Conservation (phyloP, 2,329 filamentous ascomycete species). For the Fusarium buxicola region DNA sequence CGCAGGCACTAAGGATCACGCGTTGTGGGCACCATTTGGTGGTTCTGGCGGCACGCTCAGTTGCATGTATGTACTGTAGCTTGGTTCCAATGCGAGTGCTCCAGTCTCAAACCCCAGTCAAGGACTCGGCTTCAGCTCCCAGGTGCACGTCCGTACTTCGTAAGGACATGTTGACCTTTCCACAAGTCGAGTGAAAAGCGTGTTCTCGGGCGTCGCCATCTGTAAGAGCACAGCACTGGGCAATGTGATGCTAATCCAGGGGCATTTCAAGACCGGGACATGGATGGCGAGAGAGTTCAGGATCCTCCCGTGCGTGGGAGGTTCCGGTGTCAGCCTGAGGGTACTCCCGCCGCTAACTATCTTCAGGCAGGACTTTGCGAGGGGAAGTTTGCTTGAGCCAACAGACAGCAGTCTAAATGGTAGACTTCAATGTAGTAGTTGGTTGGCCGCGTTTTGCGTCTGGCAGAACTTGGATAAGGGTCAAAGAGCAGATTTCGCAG, state of each 20-base stretch:
- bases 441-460: slow-evolving; percentile 20
- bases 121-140: not conserved
- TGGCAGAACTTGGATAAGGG: not conserved
- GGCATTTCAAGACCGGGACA: slow-evolving; percentile 7
- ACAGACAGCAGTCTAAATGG: slow-evolving; percentile 6
- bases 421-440: not conserved
- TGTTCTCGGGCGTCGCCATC: not conserved
- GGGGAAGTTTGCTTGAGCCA: slow-evolving; percentile 4
- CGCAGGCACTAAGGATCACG: slow-evolving; percentile 18
- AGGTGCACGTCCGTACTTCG: not conserved
- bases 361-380: slow-evolving; percentile 23
- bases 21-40: slow-evolving; percentile 6
- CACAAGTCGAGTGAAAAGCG: not conserved
- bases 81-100: slow-evolving; percentile 8
- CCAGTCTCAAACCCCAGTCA: not conserved
- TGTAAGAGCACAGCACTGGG: not conserved
- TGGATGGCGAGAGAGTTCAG: slow-evolving; percentile 34
- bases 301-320: slow-evolving; percentile 31
- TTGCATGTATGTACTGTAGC: no score
- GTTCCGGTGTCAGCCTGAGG: slow-evolving; percentile 30
- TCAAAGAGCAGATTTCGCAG: slow-evolving; percentile 6
- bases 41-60: slow-evolving; percentile 21
- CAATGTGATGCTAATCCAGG: slow-evolving; percentile 3
- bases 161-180: not conserved
- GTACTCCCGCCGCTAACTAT: slow-evolving; percentile 41